phyloP scores from a whole-genome alignment of 768 basidiomycete genomes.

The Rhodotorula paludigena region DNA sequence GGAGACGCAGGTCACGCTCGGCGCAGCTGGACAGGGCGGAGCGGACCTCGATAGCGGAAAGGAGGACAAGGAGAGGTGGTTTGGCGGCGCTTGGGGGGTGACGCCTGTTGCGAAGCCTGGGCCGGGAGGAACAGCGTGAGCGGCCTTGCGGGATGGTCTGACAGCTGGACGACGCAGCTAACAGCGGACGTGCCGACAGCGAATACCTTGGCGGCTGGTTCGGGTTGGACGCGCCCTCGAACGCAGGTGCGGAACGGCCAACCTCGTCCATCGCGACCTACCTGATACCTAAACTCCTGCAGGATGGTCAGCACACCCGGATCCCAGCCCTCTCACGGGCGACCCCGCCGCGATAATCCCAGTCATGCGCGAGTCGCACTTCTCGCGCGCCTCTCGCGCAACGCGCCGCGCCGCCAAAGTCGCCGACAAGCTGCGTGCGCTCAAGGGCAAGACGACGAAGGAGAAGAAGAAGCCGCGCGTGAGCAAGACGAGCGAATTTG shows the following conservation, averaged over 20 bases:
- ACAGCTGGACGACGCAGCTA: too few relatives aligned
- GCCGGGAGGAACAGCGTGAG: slow-evolving; percentile 18
- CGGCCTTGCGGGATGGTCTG: too few relatives aligned
- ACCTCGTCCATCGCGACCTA: not conserved
- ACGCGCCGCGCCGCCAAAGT: not conserved
- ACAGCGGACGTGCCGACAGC: not conserved
- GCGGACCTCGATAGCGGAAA: not conserved
- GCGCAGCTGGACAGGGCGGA: not conserved
- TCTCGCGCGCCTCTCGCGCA: slow-evolving; percentile 21
- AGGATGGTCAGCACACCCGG: slow-evolving; percentile 5
- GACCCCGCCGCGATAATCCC: too few relatives aligned
- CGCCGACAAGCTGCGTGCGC: too few relatives aligned
- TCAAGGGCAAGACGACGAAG: too few relatives aligned
- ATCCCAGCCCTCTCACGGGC: too few relatives aligned
- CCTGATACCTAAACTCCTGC: not conserved
- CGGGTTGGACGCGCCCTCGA: slow-evolving; percentile 8
- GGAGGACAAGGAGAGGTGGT: slow-evolving; percentile 3
- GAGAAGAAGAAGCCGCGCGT: slow-evolving; percentile 21
- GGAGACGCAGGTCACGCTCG: not conserved
- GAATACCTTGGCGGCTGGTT: slow-evolving; percentile 26
- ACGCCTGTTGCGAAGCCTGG: slow-evolving; percentile 16
- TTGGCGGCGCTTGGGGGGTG: not conserved
- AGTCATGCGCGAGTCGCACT: slow-evolving; percentile 27
- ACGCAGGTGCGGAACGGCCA: not conserved
- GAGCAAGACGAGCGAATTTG: slow-evolving; percentile 17